phyloP scores from a whole-genome alignment of 305 asterid genomes.

The Stenogyne calaminthoides region DNA sequence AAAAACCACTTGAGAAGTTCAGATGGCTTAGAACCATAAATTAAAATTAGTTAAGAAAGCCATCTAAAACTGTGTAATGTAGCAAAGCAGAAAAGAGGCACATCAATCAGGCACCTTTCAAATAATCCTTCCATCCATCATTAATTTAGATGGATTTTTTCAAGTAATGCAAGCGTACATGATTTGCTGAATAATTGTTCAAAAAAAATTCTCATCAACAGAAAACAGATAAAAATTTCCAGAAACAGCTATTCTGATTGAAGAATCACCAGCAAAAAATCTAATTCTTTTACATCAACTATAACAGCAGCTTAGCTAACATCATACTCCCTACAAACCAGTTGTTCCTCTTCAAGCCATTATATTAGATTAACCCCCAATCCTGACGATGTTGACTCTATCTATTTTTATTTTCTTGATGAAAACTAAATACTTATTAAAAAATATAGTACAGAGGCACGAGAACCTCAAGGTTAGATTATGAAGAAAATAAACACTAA shows the following conservation, averaged over 20 bases:
- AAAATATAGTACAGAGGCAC: neutral
- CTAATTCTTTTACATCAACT: neutral
- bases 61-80: no score
- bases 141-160: neutral
- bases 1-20: conserved; percentile 6
- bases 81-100: no score
- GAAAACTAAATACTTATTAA: neutral
- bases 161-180: neutral
- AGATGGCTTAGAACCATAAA: neutral
- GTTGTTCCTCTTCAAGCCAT: neutral
- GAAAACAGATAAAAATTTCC: neutral
- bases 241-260: neutral
- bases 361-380: neutral
- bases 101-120: no score
- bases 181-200: neutral
- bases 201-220: neutral
- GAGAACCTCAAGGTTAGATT: neutral
- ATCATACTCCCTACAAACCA: neutral
- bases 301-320: neutral
- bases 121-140: no score
- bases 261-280: neutral
- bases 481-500: neutral
- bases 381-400: neutral
- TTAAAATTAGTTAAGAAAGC: no score
- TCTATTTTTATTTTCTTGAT: neutral